Percentiles rank a stretch among this genome's conserved stretches.
phyloP scores from a whole-genome alignment of 1,284 basidiomycete species.

The Phylloporus sp. region DNA sequence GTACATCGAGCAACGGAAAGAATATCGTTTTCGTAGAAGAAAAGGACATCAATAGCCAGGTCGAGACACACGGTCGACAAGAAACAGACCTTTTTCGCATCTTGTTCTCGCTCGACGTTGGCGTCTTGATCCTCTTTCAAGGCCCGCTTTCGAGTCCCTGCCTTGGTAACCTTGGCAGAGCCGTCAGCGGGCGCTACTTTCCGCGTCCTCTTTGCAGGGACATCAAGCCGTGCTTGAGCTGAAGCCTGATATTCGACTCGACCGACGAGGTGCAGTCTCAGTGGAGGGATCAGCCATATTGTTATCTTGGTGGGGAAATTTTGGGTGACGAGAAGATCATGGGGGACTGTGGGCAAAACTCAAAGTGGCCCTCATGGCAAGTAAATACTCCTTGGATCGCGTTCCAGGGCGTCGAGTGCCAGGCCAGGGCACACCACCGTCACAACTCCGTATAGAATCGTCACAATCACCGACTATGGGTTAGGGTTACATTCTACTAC shows the following conservation, averaged over 20 bases:
- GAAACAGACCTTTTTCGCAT: slow-evolving; percentile 33
- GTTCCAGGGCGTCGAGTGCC: slow-evolving; percentile 9
- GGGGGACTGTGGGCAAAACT: slow-evolving; percentile 36
- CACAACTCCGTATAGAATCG: slow-evolving; percentile 10
- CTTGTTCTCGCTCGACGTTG: slow-evolving; percentile 31
- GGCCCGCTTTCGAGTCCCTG: slow-evolving; percentile 34
- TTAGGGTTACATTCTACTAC: no score
- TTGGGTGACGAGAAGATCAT: slow-evolving; percentile 20
- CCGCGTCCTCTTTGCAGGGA: slow-evolving; percentile 42
- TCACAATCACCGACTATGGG: no score
- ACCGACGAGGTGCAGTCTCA: slow-evolving; percentile 51
- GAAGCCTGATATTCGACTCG: slow-evolving; percentile 55
- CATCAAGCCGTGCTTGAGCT: slow-evolving; percentile 47
- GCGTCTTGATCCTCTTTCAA: slow-evolving; percentile 29
- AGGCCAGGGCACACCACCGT: slow-evolving; percentile 19
- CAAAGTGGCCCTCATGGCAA: slow-evolving; percentile 28
- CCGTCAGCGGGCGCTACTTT: slow-evolving; percentile 37
- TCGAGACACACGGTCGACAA: slow-evolving; percentile 4
- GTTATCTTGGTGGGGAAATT: background rate
- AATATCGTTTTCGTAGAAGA: background rate
- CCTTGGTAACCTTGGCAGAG: slow-evolving; percentile 35
- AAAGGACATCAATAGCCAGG: slow-evolving; percentile 2
- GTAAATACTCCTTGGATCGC: slow-evolving; percentile 23
- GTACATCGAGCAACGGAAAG: background rate
- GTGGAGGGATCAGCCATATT: slow-evolving; percentile 29